Percentiles rank a stretch among this genome's conserved stretches.
These are phyloP conservation scores for Chaetomium cochliodes DNA, from an alignment of 495 filamentous ascomycete species.

Conservation along the genomic window DNA sequence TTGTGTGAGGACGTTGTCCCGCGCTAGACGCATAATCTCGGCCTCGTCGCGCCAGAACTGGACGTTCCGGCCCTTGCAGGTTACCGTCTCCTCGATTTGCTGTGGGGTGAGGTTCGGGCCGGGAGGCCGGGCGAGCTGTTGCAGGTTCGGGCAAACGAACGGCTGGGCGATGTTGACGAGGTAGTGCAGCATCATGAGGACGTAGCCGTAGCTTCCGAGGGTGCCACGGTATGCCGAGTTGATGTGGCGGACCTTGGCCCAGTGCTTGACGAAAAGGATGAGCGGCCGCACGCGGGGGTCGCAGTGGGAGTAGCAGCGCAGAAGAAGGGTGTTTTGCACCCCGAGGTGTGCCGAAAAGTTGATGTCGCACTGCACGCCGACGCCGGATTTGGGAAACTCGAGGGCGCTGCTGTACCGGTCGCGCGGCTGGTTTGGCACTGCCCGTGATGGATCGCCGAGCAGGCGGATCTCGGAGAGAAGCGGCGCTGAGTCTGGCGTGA, in stretches of 20 bases:
- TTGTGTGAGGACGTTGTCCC: slow-evolving; percentile 51
- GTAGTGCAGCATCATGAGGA: slow-evolving; percentile 91
- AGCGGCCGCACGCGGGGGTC: slow-evolving; percentile 71
- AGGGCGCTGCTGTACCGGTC: slow-evolving; percentile 56
- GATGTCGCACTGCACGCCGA: slow-evolving; percentile 79
- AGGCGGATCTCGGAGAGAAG: slow-evolving; percentile 37
- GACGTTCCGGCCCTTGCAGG: slow-evolving; percentile 58
- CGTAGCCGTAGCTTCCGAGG: slow-evolving; percentile 81
- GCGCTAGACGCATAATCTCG: slow-evolving; percentile 56
- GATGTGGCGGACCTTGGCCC: slow-evolving; percentile 77
- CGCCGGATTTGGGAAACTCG: slow-evolving; percentile 66
- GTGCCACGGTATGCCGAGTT: slow-evolving; percentile 80
- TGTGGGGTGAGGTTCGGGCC: slow-evolving; percentile 40
- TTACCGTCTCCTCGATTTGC: slow-evolving; percentile 41
- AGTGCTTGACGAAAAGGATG: slow-evolving; percentile 78
- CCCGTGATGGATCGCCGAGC: slow-evolving; percentile 43
- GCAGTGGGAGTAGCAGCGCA: slow-evolving; percentile 72
- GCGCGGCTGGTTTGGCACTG: slow-evolving; percentile 50
- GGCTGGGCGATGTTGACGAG: slow-evolving; percentile 74
- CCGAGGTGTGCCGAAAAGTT: slow-evolving; percentile 79
- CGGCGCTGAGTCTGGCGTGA: slow-evolving; percentile 20
- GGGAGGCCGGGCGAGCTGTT: slow-evolving; percentile 52
- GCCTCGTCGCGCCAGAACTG: slow-evolving; percentile 67
- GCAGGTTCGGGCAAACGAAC: slow-evolving; percentile 77
- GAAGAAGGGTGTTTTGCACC: slow-evolving; percentile 72